Conservation (phyloP, 1,284 basidiomycete species). For the Apiotrichum montevideense region DNA sequence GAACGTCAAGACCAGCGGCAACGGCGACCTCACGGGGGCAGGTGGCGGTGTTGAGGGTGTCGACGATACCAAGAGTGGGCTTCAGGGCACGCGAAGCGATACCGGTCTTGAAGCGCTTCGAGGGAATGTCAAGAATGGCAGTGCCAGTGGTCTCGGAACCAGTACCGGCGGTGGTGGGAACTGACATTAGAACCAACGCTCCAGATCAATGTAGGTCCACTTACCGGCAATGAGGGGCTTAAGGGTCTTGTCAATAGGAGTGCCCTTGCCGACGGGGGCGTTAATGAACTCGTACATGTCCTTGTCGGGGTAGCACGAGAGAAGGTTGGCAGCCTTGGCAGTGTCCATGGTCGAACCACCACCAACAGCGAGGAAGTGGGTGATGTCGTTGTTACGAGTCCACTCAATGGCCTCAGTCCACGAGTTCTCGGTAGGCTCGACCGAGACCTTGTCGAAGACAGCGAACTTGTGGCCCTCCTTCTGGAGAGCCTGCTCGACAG, state of each 20-base stretch:
- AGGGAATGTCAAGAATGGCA: constrained; percentile 80
- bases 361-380: constrained; percentile 90
- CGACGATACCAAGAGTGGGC: constrained; percentile 79
- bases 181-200: constrained; percentile 22
- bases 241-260: constrained; percentile 69
- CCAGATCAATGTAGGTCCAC: background rate
- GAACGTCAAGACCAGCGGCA: constrained; percentile 82
- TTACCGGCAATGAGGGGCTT: constrained; percentile 70
- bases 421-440: constrained; percentile 82
- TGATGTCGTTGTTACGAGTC: constrained; percentile 77
- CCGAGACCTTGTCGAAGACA: constrained; percentile 74
- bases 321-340: constrained; percentile 88
- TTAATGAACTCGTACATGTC: constrained; percentile 96
- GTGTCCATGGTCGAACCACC: constrained; percentile 96
- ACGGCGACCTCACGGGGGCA: constrained; percentile 82
- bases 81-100: constrained; percentile 89
- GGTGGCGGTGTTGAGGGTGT: constrained; percentile 77
- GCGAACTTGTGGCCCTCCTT: constrained; percentile 56
- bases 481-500: constrained; percentile 47
- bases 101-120: constrained; percentile 88
- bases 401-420: constrained; percentile 71
- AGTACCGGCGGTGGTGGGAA: constrained; percentile 93
- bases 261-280: constrained; percentile 88
- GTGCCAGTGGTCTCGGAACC: constrained; percentile 96
- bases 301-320: constrained; percentile 69